Evolutionary conservation across 495 filamentous ascomycete genomes (phyloP), one percentile per base, ranked within the genome.

Genomic region (Friedmanniomyces simplex): DNA sequence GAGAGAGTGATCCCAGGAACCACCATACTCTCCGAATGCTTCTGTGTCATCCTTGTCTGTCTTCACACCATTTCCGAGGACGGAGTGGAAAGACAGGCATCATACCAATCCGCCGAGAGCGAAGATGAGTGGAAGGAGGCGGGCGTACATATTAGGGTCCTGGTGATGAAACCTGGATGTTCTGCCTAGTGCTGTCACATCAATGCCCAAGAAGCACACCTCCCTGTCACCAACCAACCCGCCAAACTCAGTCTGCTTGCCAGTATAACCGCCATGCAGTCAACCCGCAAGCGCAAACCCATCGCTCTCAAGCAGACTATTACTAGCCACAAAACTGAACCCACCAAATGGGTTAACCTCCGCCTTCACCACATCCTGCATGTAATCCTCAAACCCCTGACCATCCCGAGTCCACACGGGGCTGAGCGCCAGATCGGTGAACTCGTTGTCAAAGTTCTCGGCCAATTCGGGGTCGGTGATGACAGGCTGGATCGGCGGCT

Each of bases 401-500:
- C 85, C 84, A 28, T 85, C 86, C 18, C 80, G 91, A 22, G 83
- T 90, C 16, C 84, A 64, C 0, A 86, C 76, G 7, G 89, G 89
- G 64, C 88, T 93, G 22, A 97, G 72, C 6, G 87, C 79, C 57
- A 96, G 63, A 50, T 85, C 79, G 8, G 93, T 98, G 67, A 98
- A 98, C 56, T 95, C 89, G 0, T 68, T 71, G 1, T 84, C 80
- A 71, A 98, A 98, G 70, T 97, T 97, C 79, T 98, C 93, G 1
- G 93, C 93, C 10, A 95, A 75, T 64, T 91, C 89, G 0, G 94
- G 94, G 64, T 97, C 88, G 0, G 93, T 96, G 59, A 98, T 88
- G 59, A 96, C 72, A 1, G 93, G 93, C 65, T 85, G 78, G 61
- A 98, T 96, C 0, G 93, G 93, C 4, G 93, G 83, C 45, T 84